Base-by-base conservation (phyloP, 495 filamentous ascomycete species). In the Sporormia fimetaria region DNA sequence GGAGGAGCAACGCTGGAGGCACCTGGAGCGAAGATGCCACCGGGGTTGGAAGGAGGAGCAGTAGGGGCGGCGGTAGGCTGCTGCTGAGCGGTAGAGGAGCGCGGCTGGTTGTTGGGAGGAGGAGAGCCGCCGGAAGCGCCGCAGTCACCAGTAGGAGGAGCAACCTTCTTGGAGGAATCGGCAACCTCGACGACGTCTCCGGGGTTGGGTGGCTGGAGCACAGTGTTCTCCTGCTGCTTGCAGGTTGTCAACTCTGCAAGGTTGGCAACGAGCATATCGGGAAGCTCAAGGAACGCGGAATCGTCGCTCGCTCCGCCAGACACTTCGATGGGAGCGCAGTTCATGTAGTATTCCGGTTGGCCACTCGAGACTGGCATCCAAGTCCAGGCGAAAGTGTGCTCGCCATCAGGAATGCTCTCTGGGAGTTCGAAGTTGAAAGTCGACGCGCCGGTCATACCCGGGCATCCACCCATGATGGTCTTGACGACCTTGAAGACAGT, bases 401-500 rank as follows among this genome's bases (percentile, higher is more conserved):
- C 63, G 11, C 80, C 80, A 4, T 71, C 62, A 1, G 69, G 70
- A 25, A 81, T 65, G 15, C 66, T 61, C 5, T 57, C 44, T 0
- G 80, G 80, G 14, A 84, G 63, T 0, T 55, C 66, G 66, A 71
- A 83, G 32, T 57, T 54, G 60, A 74, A 74, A 2, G 46, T 59
- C 29, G 61, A 55, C 16, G 1, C 40, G 0, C 57, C 55, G 27
- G 57, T 23, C 16, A 42, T 31, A 24, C 37, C 66, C 0, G 84
- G 84, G 55, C 83, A 88, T 24, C 76, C 80, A 4, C 83, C 82
- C 29, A 83, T 67, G 42, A 59, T 65, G 9, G 59, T 43, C 3
- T 66, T 64, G 48, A 60, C 65, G 12, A 61, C 47, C 3, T 67
- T 65, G n/a, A 63, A 59, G 3, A 36, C 44, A 47, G 68, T 70